These are phyloP conservation scores for Trichoderma asperellum DNA, from an alignment of 2,329 filamentous ascomycete species.

Conservation along the genomic window DNA sequence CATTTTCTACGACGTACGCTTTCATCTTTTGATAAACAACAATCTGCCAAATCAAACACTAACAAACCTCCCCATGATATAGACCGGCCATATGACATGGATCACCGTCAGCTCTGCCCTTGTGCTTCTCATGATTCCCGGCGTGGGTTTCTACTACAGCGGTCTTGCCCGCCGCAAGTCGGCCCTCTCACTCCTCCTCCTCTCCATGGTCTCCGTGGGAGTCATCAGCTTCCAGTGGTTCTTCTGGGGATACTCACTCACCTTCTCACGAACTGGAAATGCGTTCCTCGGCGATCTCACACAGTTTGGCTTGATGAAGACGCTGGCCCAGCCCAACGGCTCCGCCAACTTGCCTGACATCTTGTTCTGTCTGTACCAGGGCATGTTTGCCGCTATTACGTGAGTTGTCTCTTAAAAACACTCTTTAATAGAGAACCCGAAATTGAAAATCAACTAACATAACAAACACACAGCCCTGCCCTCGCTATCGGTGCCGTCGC, in stretches of 20 bases:
- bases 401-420: conserved; percentile 49
- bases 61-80: conserved; percentile 17
- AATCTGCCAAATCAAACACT: neutral
- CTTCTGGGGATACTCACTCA: conserved; percentile 89
- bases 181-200: conserved; percentile 81
- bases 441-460: neutral
- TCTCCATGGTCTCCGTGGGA: conserved; percentile 79
- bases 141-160: conserved; percentile 93
- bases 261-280: conserved; percentile 80
- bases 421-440: neutral
- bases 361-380: conserved; percentile 82
- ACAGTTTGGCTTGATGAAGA: conserved; percentile 81
- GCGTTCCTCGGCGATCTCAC: conserved; percentile 77
- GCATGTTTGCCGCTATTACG: conserved; percentile 90
- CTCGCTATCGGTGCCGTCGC: conserved; percentile 64
- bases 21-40: neutral
- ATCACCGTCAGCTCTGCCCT: conserved; percentile 76
- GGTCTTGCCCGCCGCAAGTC: conserved; percentile 88
- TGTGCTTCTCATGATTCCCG: conserved; percentile 90
- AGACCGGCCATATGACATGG: conserved; percentile 84
- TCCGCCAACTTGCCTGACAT: conserved; percentile 75
- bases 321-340: conserved; percentile 75
- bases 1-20: conserved; percentile 75
- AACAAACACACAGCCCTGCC: conserved; percentile 47
- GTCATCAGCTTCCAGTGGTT: conserved; percentile 92